Percentiles rank a stretch among this genome's conserved stretches.
phyloP scores from a whole-genome alignment of 1,139 yeast genomes.

The Sugiyamaella pinicola region DNA sequence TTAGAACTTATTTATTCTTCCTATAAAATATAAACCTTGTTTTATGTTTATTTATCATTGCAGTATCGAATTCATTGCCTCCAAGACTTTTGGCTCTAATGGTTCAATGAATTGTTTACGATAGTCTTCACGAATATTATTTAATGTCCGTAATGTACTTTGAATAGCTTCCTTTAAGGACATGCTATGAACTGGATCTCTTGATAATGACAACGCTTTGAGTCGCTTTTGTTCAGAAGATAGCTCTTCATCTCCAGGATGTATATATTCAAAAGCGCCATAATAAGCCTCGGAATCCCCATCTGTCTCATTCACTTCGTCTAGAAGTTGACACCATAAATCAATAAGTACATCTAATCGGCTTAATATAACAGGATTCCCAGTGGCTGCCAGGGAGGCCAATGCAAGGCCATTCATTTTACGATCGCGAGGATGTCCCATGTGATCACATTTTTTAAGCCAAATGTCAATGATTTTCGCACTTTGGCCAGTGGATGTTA shows the following conservation, averaged over 20 bases:
- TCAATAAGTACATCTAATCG: constrained; percentile 50
- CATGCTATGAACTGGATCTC: constrained; percentile 34
- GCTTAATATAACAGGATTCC: constrained; percentile 36
- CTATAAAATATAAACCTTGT: background rate
- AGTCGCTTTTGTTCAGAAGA: constrained; percentile 30
- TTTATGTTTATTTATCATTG: constrained; percentile 1
- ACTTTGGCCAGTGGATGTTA: constrained; percentile 23
- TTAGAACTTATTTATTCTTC: constrained; percentile 21
- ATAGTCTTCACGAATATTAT: constrained; percentile 1
- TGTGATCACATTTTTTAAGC: constrained; percentile 48
- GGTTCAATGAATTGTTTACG: constrained; percentile 1
- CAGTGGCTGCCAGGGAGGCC: constrained; percentile 49
- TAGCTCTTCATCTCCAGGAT: constrained; percentile 24
- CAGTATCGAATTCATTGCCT: constrained; percentile 12
- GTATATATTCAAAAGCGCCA: constrained; percentile 35
- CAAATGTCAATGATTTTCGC: constrained; percentile 35
- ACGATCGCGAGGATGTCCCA: constrained; percentile 68
- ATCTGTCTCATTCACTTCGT: constrained; percentile 66
- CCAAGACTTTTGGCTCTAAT: constrained; percentile 11
- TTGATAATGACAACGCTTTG: constrained; percentile 22
- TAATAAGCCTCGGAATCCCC: constrained; percentile 41
- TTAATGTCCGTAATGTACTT: constrained; percentile 5
- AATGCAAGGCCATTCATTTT: constrained; percentile 66
- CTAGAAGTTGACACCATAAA: constrained; percentile 62
- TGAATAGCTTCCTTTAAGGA: constrained; percentile 25